Evolutionary conservation across 192 early-diverging fungal genomes (phyloP).

Genomic region (Mortierella antarctica): DNA sequence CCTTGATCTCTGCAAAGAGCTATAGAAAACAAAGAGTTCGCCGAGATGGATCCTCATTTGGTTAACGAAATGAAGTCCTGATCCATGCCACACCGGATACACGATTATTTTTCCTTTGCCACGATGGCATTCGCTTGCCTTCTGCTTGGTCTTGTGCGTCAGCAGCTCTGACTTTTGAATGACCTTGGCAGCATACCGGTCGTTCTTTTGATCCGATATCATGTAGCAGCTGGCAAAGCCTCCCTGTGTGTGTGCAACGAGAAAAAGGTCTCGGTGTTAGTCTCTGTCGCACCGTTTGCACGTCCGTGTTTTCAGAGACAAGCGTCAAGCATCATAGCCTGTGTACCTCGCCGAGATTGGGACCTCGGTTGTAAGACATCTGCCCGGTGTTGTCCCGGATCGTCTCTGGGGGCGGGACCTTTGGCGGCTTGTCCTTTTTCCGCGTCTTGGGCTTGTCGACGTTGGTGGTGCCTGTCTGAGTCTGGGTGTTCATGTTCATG

Average conservation of each 20-base stretch:
- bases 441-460: slow-evolving; percentile 30
- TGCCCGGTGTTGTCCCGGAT: slow-evolving; percentile 50
- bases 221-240: slow-evolving; percentile 91
- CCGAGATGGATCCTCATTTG: not conserved
- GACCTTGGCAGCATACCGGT: slow-evolving; percentile 73
- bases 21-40: slow-evolving; percentile 11
- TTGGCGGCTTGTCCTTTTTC: slow-evolving; percentile 53
- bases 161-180: slow-evolving; percentile 59
- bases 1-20: slow-evolving; percentile 82
- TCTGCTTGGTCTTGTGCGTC: slow-evolving; percentile 55
- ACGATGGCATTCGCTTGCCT: slow-evolving; percentile 28
- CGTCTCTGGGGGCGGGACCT: slow-evolving; percentile 54
- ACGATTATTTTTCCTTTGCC: no score
- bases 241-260: slow-evolving; percentile 65
- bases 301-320: no score
- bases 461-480: slow-evolving; percentile 8
- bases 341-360: slow-evolving; percentile 63
- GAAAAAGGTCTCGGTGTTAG: not conserved
- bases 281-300: not conserved
- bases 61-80: no score
- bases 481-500: slow-evolving; percentile 8
- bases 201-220: slow-evolving; percentile 62
- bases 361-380: slow-evolving; percentile 48
- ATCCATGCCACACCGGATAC: no score
- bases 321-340: no score